A percentile compares a stretch with the other conserved stretches of the same genome.
These are phyloP conservation scores for Fraxinus excelsior DNA, from an alignment of 257 asterid genomes.

Conservation along the genomic window DNA sequence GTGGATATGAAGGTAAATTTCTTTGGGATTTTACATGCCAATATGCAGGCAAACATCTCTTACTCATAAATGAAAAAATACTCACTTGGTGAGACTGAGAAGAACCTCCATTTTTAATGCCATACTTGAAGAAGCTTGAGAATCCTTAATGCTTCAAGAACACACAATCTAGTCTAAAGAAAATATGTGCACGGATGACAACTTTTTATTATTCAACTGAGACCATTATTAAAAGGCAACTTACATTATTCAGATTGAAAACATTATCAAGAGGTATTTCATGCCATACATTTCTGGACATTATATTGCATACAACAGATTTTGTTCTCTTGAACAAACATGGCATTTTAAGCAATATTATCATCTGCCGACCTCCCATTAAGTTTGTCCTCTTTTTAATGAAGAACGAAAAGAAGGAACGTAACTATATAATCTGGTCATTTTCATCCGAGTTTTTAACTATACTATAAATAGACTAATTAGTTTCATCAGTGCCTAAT, in stretches of 20 bases:
- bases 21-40: background rate
- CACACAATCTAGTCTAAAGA: background rate
- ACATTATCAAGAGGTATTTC: too few species aligned
- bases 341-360: background rate
- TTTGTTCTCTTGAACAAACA: background rate
- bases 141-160: background rate
- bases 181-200: background rate
- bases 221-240: background rate
- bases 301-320: background rate
- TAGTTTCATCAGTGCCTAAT: too few species aligned
- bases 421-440: background rate
- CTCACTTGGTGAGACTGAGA: background rate
- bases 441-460: background rate
- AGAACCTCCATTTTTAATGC: background rate
- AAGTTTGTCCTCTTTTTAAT: background rate
- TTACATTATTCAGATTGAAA: too few species aligned
- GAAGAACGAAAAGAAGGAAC: background rate
- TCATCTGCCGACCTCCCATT: background rate
- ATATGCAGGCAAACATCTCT: background rate
- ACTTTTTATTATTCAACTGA: background rate
- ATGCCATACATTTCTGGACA: background rate
- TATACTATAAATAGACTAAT: background rate
- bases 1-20: background rate
- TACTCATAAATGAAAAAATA: background rate
- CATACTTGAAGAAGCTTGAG: background rate